These are phyloP conservation scores for Exobasidium cylindrosporum DNA, from an alignment of 1,284 basidiomycete species.

Conservation along the genomic window DNA sequence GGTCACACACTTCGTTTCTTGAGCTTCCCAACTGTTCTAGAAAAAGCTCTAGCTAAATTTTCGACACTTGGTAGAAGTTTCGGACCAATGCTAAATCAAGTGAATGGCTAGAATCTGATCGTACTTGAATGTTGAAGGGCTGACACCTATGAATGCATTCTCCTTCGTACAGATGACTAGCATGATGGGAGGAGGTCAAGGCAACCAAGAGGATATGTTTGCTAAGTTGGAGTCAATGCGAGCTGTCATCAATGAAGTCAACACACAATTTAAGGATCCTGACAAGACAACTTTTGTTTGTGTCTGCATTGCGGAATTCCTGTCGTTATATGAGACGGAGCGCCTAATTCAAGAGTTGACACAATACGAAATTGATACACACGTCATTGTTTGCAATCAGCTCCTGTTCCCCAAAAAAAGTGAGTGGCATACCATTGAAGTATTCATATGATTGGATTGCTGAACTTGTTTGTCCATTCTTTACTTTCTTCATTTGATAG, in stretches of 20 bases:
- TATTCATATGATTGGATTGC: background rate
- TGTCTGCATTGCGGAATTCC: slow-evolving; percentile 96
- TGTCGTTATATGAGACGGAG: slow-evolving; percentile 97
- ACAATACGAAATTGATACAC: slow-evolving; percentile 94
- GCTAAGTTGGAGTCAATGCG: slow-evolving; percentile 96
- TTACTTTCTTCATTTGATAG: slow-evolving; percentile 56
- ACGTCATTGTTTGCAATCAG: slow-evolving; percentile 98
- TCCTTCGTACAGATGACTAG: slow-evolving; percentile 68
- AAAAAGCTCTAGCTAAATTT: slow-evolving; percentile 94
- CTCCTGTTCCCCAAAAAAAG: slow-evolving; percentile 87
- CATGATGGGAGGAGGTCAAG: slow-evolving; percentile 72
- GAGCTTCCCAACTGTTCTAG: slow-evolving; percentile 93
- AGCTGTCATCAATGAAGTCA: slow-evolving; percentile 94
- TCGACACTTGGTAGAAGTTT: slow-evolving; percentile 86
- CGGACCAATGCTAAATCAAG: slow-evolving; percentile 93
- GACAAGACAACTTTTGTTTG: slow-evolving; percentile 94
- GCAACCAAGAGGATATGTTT: slow-evolving; percentile 73
- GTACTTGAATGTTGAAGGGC: too few relatives aligned
- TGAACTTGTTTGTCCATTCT: background rate
- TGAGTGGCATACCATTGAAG: slow-evolving; percentile 56
- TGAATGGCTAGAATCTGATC: slow-evolving; percentile 56
- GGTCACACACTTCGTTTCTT: slow-evolving; percentile 97
- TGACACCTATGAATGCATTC: background rate
- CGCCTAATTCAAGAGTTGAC: slow-evolving; percentile 94
- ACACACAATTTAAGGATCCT: slow-evolving; percentile 98